A percentile compares a stretch with the other conserved stretches of the same genome.
Conservation (phyloP, 441 rosid species). For the Theobroma grandiflorum region DNA sequence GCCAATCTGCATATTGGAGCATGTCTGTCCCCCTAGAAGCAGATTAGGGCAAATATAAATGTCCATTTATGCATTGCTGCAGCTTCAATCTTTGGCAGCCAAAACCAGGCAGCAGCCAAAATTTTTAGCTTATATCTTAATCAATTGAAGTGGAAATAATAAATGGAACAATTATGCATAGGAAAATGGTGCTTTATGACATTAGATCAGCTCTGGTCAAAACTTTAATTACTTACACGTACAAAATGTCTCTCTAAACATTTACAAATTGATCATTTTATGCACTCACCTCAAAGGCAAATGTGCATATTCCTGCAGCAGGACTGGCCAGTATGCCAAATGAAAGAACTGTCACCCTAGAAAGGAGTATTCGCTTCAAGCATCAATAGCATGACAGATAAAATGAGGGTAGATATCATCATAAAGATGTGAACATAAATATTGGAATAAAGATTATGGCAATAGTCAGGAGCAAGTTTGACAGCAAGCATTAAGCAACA, state of each 20-base stretch:
- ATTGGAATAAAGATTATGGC: background rate
- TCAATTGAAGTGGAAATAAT: background rate
- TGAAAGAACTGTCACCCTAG: constrained; percentile 74
- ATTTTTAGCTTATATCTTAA: background rate
- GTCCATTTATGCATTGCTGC: too few species aligned
- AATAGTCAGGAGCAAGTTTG: background rate
- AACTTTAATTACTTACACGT: background rate
- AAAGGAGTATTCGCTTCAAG: constrained; percentile 29
- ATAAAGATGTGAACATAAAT: background rate
- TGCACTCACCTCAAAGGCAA: constrained; percentile 70
- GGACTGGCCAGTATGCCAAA: constrained; percentile 81
- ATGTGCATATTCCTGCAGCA: constrained; percentile 69
- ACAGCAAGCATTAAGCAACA: background rate
- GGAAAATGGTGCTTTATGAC: background rate
- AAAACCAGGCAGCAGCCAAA: background rate
- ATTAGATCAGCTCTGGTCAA: background rate
- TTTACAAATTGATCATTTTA: constrained; percentile 13
- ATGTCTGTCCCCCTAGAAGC: background rate
- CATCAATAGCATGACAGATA: constrained; percentile 3
- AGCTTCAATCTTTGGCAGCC: background rate
- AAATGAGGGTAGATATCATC: background rate
- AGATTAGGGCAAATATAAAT: background rate
- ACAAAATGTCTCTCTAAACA: constrained; percentile 1
- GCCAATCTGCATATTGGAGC: background rate
- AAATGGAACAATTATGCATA: constrained; percentile 1